Conservation (phyloP, 2,329 filamentous ascomycete species). For the Colletotrichum cereale region DNA sequence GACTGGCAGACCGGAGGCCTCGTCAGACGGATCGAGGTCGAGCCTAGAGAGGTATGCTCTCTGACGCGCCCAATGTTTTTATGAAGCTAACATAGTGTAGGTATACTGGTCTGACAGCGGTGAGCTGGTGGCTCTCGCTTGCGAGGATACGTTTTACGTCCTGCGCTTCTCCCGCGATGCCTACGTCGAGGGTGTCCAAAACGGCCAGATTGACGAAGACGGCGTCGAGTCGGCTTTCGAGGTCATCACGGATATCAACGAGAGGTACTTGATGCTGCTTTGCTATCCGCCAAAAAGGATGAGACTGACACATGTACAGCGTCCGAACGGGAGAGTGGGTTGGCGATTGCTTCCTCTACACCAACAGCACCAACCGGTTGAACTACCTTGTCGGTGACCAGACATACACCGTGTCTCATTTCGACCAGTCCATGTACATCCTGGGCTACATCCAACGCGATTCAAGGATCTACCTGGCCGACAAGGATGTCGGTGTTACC, state of each 20-base stretch:
- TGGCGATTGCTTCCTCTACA: slow-evolving; percentile 99
- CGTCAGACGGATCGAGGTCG: slow-evolving; percentile 90
- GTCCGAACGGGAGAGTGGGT: slow-evolving; percentile 98
- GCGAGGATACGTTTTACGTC: slow-evolving; percentile 96
- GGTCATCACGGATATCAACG: slow-evolving; percentile 94
- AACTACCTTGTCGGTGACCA: slow-evolving; percentile 99
- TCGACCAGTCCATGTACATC: slow-evolving; percentile 94
- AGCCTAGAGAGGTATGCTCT: slow-evolving; percentile 63
- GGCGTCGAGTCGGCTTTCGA: slow-evolving; percentile 97
- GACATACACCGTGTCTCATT: slow-evolving; percentile 97
- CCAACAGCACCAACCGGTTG: slow-evolving; percentile 93
- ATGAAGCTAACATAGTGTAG: slow-evolving; percentile 52
- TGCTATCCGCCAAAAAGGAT: not conserved
- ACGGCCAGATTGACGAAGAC: slow-evolving; percentile 86
- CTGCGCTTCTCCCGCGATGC: slow-evolving; percentile 91
- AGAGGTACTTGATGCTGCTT: slow-evolving; percentile 70
- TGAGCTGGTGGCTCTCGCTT: slow-evolving; percentile 91
- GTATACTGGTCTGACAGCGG: slow-evolving; percentile 99
- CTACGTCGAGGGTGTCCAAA: slow-evolving; percentile 85
- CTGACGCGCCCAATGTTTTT: too few relatives aligned
- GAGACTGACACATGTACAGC: slow-evolving; percentile 56
- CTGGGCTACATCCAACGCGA: slow-evolving; percentile 96
- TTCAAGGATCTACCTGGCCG: slow-evolving; percentile 92
- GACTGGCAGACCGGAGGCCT: slow-evolving; percentile 94
- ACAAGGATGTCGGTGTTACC: slow-evolving; percentile 94